phyloP scores from a whole-genome alignment of 441 rosid genomes.

The Adansonia madagascariensis region DNA sequence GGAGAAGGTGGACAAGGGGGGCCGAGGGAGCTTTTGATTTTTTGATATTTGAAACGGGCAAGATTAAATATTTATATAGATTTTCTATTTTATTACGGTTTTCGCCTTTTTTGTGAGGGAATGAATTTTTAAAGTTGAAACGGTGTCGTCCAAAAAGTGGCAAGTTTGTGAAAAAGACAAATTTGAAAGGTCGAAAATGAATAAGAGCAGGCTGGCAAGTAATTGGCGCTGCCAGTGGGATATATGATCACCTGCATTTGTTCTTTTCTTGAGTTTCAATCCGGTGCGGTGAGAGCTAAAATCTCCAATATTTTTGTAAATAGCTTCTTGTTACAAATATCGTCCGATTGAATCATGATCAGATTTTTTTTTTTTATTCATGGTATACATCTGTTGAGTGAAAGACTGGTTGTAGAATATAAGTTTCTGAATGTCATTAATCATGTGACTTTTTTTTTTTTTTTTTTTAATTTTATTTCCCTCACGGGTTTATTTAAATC shows the following conservation, averaged over 20 bases:
- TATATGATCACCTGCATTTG: neutral
- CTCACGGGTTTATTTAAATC: neutral
- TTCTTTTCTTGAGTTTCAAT: neutral
- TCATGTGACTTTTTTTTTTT: neutral
- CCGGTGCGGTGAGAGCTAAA: neutral
- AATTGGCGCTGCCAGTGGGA: neutral
- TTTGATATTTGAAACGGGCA: constrained; percentile 24
- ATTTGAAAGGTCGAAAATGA: constrained; percentile 3
- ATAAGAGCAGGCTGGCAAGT: constrained; percentile 5
- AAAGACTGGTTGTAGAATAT: neutral
- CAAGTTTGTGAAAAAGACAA: neutral
- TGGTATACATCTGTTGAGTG: neutral
- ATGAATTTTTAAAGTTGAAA: neutral
- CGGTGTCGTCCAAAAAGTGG: neutral
- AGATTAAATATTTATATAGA: constrained; percentile 23
- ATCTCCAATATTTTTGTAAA: neutral
- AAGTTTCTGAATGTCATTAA: neutral
- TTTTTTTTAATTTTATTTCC: neutral
- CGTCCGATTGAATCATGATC: neutral
- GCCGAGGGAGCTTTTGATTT: neutral
- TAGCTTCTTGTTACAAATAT: neutral
- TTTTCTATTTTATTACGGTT: neutral
- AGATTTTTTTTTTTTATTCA: neutral
- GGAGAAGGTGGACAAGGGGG: constrained; percentile 7
- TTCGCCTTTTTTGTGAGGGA: neutral